phyloP scores from a whole-genome alignment of 768 basidiomycete species.

The Jaapia argillacea region DNA sequence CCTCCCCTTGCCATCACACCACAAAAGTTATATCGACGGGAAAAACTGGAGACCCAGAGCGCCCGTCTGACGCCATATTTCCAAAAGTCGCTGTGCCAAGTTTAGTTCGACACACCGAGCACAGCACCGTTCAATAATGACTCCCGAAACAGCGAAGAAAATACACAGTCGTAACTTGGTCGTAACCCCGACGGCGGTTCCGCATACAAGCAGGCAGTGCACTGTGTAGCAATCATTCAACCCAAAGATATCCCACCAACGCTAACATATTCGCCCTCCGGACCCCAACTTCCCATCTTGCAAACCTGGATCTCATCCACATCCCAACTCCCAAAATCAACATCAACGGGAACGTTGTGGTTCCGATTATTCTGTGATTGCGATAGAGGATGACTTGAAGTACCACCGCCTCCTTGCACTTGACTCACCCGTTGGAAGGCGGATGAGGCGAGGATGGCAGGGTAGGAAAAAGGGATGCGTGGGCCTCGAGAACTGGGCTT shows the following conservation, averaged over 20 bases:
- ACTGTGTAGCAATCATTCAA: neutral
- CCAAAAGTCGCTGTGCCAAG: neutral
- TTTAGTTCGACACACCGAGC: neutral
- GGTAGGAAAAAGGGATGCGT: slow-evolving; percentile 34
- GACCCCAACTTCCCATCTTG: slow-evolving; percentile 59
- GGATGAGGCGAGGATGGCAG: slow-evolving; percentile 21
- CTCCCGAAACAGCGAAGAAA: neutral
- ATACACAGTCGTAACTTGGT: neutral
- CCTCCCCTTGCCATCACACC: no score
- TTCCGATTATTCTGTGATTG: neutral
- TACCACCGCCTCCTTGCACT: slow-evolving; percentile 1
- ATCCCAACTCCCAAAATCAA: slow-evolving; percentile 43
- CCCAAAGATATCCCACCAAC: slow-evolving; percentile 9
- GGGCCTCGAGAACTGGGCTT: slow-evolving; percentile 11
- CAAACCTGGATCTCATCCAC: slow-evolving; percentile 56
- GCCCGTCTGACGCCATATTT: no score
- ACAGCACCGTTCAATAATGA: neutral
- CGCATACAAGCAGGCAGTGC: no score
- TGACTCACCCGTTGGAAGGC: slow-evolving; percentile 7
- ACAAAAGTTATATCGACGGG: no score
- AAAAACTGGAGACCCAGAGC: no score
- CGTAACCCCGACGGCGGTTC: no score
- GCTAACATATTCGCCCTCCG: slow-evolving; percentile 49
- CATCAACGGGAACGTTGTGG: slow-evolving; percentile 15
- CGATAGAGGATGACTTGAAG: no score